These are phyloP conservation scores for Boletus tomentosulus DNA, from an alignment of 768 basidiomycete genomes.

Conservation along the genomic window DNA sequence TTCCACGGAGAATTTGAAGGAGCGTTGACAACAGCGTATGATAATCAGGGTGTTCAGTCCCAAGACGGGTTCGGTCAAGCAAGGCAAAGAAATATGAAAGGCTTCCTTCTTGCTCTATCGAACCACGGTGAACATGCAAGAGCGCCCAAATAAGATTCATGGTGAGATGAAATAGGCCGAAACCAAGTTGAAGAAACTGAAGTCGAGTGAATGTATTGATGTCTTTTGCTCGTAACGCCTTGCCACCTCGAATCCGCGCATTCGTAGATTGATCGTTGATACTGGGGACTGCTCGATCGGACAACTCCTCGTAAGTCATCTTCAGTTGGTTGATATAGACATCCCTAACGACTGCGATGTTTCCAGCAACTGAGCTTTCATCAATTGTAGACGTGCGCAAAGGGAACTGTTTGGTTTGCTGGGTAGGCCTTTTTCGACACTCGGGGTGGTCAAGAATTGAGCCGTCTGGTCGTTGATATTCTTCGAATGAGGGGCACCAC, in stretches of 20 bases:
- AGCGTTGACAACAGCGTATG: neutral
- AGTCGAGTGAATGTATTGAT: neutral
- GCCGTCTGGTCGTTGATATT: neutral
- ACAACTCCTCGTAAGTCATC: no score
- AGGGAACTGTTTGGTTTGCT: no score
- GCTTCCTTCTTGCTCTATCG: slow-evolving; percentile 19
- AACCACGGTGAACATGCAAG: slow-evolving; percentile 28
- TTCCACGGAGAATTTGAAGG: neutral
- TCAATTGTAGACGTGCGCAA: no score
- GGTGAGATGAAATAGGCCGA: slow-evolving; percentile 9
- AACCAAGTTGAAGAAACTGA: neutral
- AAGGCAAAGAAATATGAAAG: slow-evolving; percentile 33
- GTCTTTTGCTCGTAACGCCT: neutral
- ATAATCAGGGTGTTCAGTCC: slow-evolving; percentile 23
- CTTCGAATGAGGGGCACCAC: neutral
- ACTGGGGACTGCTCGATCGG: neutral
- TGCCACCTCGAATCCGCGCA: neutral
- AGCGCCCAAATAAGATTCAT: slow-evolving; percentile 34
- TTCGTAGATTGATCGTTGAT: slow-evolving; percentile 1
- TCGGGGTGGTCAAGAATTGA: neutral
- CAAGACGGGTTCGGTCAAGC: slow-evolving; percentile 19
- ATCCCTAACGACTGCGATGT: no score
- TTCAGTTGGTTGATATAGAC: no score
- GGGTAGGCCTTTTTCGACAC: neutral
- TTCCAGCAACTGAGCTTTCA: no score